Percentiles rank a stretch among this genome's conserved stretches.
Evolutionary conservation across 805 yeast genomes (phyloP).

Genomic region (Lachancea mirantina): DNA sequence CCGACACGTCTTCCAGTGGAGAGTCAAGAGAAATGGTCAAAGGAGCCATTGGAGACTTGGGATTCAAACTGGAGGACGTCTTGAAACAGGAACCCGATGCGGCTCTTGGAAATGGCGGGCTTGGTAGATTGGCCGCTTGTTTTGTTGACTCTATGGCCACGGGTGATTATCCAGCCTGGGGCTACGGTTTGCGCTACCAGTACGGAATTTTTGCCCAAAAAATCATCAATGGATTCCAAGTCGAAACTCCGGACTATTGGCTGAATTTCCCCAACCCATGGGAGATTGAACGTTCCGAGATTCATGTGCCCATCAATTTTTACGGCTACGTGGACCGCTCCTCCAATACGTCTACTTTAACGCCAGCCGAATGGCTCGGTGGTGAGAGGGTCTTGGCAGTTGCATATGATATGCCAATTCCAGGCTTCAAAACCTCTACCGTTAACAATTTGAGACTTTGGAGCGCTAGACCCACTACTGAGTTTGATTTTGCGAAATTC

Average conservation of each 20-base stretch:
- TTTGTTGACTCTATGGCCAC: constrained; percentile 84
- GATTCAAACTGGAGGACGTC: constrained; percentile 82
- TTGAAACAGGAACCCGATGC: constrained; percentile 88
- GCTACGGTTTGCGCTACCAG: constrained; percentile 87
- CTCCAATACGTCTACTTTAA: constrained; percentile 45
- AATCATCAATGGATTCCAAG: constrained; percentile 87
- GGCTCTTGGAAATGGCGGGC: constrained; percentile 91
- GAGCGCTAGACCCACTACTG: constrained; percentile 84
- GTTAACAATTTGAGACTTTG: constrained; percentile 87
- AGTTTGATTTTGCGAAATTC: constrained; percentile 85
- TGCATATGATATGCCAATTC: constrained; percentile 88
- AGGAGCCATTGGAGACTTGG: constrained; percentile 59
- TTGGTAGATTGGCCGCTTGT: constrained; percentile 92
- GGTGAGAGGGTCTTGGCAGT: constrained; percentile 86
- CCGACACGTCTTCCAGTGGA: constrained; percentile 18
- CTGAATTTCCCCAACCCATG: constrained; percentile 82
- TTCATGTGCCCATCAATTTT: constrained; percentile 83
- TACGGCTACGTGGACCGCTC: constrained; percentile 70
- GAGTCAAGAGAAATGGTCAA: constrained; percentile 46
- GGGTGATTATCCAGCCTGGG: constrained; percentile 90
- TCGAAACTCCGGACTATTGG: constrained; percentile 94
- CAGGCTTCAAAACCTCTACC: constrained; percentile 75
- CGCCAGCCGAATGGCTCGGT: constrained; percentile 69
- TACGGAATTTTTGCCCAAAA: constrained; percentile 90
- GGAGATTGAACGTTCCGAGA: constrained; percentile 84